Evolutionary conservation across 1,284 basidiomycete species (phyloP).

Genomic region (Ceratobasidium sp.): DNA sequence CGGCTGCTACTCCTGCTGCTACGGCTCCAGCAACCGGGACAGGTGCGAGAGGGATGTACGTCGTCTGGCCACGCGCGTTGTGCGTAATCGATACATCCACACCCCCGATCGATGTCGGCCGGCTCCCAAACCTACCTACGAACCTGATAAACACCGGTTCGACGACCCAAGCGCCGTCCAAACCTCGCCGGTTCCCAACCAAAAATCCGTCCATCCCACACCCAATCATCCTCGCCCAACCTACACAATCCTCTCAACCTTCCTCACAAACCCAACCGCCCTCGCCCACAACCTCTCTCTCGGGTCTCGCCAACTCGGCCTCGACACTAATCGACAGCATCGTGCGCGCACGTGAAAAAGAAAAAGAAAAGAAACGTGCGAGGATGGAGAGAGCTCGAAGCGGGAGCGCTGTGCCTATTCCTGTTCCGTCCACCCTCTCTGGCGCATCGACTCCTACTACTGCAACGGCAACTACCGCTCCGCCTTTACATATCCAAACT

Average conservation of each 20-base stretch:
- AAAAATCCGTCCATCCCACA: slow-evolving; percentile 18
- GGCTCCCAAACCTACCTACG: slow-evolving; percentile 11
- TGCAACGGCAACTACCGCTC: not conserved
- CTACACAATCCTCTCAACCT: not conserved
- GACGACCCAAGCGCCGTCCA: not conserved
- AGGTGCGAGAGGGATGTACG: slow-evolving; percentile 44
- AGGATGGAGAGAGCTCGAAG: slow-evolving; percentile 41
- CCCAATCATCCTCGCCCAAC: slow-evolving; percentile 29
- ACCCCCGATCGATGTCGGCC: slow-evolving; percentile 22
- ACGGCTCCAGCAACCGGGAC: slow-evolving; percentile 30
- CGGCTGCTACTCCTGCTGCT: slow-evolving; percentile 38
- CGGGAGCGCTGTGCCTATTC: slow-evolving; percentile 35
- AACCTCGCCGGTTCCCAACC: slow-evolving; percentile 21
- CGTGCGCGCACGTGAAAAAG: slow-evolving; percentile 37
- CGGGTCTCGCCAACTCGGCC: slow-evolving; percentile 30
- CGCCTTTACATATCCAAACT: slow-evolving; percentile 12
- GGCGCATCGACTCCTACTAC: slow-evolving; percentile 34
- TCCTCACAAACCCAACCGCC: slow-evolving; percentile 5
- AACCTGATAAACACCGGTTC: slow-evolving; percentile 16
- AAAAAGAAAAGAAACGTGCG: slow-evolving; percentile 43
- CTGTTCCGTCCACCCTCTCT: not conserved
- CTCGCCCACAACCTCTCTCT: not conserved
- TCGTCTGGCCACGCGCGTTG: slow-evolving; percentile 36
- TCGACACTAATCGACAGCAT: slow-evolving; percentile 32
- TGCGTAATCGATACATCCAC: slow-evolving; percentile 24